Base-by-base conservation (phyloP, 78 protist species). In the Dictyostelium firmibasis region DNA sequence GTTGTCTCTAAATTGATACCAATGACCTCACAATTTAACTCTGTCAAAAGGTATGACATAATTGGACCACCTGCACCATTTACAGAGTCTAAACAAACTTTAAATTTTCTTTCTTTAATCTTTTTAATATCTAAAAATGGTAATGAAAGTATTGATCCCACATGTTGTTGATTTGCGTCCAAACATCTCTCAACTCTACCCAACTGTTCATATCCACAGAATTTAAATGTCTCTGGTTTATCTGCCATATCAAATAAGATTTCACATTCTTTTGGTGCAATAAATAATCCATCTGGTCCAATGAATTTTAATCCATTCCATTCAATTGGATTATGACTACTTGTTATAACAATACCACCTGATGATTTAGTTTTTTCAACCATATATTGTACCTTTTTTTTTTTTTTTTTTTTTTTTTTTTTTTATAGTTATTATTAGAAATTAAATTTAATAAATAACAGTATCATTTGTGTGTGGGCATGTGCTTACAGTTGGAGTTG, bases 291-390 rank as follows among this genome's bases (percentile, higher is more conserved):
- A 81, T 96, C 97, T 33, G 86, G 85, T 31, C 95, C 97, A 44
- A 96, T 70, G 81, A 96, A 96, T 35, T 96, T 96, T 14, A 96
- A 77, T 8, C 98, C 98, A 85, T 97, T 97, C 98, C 97, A 97
- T 64, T 89, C 83, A 36, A 81, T 67, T 67, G 96, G 97, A 70
- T 97, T 97, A 43, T 97, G 98, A 36, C 97, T 91, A 78, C 97
- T 89, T 33, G 98, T 97, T 13, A 97, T 86, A 35, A 97, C 96
- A 53, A 97, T 95, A 44, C 98, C 98, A 29, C 97, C 97, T 5
- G 85, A 87, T 38, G 91, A 27, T 33, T 87, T 47, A 0, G 67
- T 27, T 64, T 92, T 31, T 44, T 86, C 41, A 8, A 95, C 97
- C 64, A 95, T 85, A 50, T 72, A 78, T 84, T 97, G 98, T 10